A percentile compares a stretch with the other conserved stretches of the same genome.
phyloP scores from a whole-genome alignment of 2,329 filamentous ascomycete genomes.

The Aspergillus proliferans region DNA sequence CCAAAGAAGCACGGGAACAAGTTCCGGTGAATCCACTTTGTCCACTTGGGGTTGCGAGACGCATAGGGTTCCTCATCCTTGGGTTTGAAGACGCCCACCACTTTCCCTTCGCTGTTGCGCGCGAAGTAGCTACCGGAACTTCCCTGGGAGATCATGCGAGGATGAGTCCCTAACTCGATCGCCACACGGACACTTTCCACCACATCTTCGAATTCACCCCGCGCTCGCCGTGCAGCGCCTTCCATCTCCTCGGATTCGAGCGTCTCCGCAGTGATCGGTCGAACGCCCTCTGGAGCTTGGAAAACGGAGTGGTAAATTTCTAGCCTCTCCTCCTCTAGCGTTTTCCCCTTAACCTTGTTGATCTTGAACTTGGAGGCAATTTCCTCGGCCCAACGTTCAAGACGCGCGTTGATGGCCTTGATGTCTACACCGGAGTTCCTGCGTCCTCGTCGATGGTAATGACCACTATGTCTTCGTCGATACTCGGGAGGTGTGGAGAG shows the following conservation, averaged over 20 bases:
- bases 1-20: constrained; percentile 97
- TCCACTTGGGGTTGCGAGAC: constrained; percentile 96
- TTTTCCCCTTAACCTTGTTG: constrained; percentile 64
- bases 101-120: constrained; percentile 81
- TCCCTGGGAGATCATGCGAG: constrained; percentile 92
- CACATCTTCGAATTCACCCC: constrained; percentile 75
- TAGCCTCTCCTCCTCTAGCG: constrained; percentile 72
- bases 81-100: constrained; percentile 96
- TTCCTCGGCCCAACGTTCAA: constrained; percentile 96
- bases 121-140: constrained; percentile 99
- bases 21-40: constrained; percentile 98
- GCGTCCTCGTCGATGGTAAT: constrained; percentile 47
- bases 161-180: constrained; percentile 85
- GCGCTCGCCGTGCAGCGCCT: constrained; percentile 59
- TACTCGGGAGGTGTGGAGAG: constrained; percentile 35
- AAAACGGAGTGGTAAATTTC: constrained; percentile 99
- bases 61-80: constrained; percentile 99
- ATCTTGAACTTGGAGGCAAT: constrained; percentile 97
- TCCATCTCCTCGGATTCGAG: constrained; percentile 57
- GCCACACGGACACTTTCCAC: constrained; percentile 85
- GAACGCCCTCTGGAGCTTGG: constrained; percentile 80
- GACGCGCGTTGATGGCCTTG: constrained; percentile 91
- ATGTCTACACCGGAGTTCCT: constrained; percentile 89
- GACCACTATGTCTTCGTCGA: constrained; percentile 43
- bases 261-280: constrained; percentile 69